Evolutionary conservation across 495 filamentous ascomycete genomes (phyloP), one percentile per base, ranked within the genome.

Genomic region (Aspergillus panamensis): DNA sequence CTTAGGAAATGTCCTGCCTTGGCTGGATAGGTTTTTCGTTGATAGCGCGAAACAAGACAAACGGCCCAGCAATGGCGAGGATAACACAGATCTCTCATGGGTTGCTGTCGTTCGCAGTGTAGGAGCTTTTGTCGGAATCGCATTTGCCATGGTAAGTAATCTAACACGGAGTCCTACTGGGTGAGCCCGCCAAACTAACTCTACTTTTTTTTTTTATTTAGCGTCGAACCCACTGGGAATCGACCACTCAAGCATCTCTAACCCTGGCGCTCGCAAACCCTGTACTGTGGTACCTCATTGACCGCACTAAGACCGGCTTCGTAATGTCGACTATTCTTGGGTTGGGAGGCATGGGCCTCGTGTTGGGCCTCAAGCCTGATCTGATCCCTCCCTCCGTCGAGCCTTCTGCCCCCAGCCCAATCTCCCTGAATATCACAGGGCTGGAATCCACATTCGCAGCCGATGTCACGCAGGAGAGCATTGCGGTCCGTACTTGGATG

Each of bases 101-200:
- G 85, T 86, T 40, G 82, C 88, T 31, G 88, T 88, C 9, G 84
- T 97, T 17, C 80, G 94, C 53, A 90, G 91, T 58, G 85, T 97
- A 42, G 95, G 94, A 37, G 92, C 91, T 14, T 97, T 98, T 73
- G 85, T 96, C 21, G 94, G 94, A 12, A 94, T 98, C 70, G 92
- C 91, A 17, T 97, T 96, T 77, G 94, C 94, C 16, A 96, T 98
- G 78, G 89, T 93, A 79, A 70, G 85, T 77, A 17, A 31, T 17
- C n/a, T 6, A 25, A 25, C 5, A 2, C 2, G 5, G 25, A 25
- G 25, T 25, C 25, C 25, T 25, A 25, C 25, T 25, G 25, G 25
- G 25, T 25, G 25, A 25, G 25, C 25, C 25, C 25, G 5, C 5
- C 2, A 25, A 25, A 5, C 59, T 67, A 48, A 73, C 55, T 53